A percentile compares a stretch with the other conserved stretches of the same genome.
Conservation (phyloP, 2,329 filamentous ascomycete genomes). For the Arthrobotrys entomopaga region DNA sequence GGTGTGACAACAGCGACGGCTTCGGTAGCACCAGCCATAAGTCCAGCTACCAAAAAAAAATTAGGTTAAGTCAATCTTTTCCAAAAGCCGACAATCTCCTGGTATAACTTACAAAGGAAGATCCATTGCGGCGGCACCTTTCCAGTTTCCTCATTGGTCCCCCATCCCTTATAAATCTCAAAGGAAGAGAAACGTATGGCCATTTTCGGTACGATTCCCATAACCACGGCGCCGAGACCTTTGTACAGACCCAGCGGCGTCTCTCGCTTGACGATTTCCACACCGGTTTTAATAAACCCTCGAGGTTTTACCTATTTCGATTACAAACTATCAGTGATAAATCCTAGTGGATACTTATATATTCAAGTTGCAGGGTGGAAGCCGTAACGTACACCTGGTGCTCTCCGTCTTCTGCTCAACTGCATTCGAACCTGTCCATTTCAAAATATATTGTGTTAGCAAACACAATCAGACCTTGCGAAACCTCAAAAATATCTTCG, state of each 20-base stretch:
- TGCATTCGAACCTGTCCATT: slow-evolving; percentile 96
- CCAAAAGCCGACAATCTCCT: background rate
- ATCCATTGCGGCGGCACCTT: slow-evolving; percentile 76
- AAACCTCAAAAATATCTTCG: background rate
- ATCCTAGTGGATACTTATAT: background rate
- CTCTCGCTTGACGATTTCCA: slow-evolving; percentile 87
- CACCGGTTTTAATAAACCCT: slow-evolving; percentile 86
- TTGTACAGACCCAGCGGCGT: slow-evolving; percentile 96
- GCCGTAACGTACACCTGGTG: slow-evolving; percentile 70
- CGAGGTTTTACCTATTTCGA: slow-evolving; percentile 72
- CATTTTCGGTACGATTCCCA: slow-evolving; percentile 98
- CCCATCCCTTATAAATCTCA: slow-evolving; percentile 87
- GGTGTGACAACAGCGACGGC: slow-evolving; percentile 95
- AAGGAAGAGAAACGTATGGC: slow-evolving; percentile 98
- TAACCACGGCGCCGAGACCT: slow-evolving; percentile 94
- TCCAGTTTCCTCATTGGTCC: slow-evolving; percentile 76
- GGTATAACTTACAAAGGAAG: slow-evolving; percentile 69
- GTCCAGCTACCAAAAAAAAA: slow-evolving; percentile 71
- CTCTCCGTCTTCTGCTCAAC: slow-evolving; percentile 83
- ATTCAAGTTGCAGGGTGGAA: background rate
- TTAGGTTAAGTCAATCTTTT: background rate
- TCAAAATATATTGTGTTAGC: slow-evolving; percentile 15
- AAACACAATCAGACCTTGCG: slow-evolving; percentile 73
- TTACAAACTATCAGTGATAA: background rate
- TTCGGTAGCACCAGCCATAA: slow-evolving; percentile 93